Percentiles rank a stretch among this genome's conserved stretches.
Evolutionary conservation across 129 eudicot species (phyloP).

Genomic region (Smallanthus sonchifolius): DNA sequence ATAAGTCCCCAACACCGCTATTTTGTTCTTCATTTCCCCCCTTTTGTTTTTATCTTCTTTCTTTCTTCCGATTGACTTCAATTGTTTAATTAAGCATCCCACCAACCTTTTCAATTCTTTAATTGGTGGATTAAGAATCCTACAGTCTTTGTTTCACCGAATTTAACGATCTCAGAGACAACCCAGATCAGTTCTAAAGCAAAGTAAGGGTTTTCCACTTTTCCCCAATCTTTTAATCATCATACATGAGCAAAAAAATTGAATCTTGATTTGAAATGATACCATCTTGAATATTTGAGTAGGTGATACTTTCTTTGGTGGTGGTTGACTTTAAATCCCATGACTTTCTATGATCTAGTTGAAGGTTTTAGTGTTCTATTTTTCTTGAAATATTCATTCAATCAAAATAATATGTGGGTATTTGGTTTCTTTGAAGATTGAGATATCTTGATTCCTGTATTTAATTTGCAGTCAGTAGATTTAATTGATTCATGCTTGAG

Average conservation of each 20-base stretch:
- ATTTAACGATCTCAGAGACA: conserved; percentile 22
- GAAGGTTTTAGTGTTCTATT: conserved; percentile 4
- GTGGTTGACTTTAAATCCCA: conserved; percentile 22
- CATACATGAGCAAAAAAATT: not conserved
- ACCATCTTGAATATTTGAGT: conserved; percentile 28
- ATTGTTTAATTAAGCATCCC: conserved; percentile 25
- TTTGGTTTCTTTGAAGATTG: conserved; percentile 7
- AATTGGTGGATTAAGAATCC: conserved; percentile 3
- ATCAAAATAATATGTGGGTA: conserved; percentile 11
- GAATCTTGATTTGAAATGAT: conserved; percentile 20
- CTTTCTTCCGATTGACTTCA: conserved; percentile 21
- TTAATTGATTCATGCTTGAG: conserved; percentile 17
- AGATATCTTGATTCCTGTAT: conserved; percentile 10
- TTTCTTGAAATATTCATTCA: not conserved
- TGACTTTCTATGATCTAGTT: conserved; percentile 31
- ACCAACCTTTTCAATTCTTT: conserved; percentile 16
- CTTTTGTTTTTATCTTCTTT: conserved; percentile 7
- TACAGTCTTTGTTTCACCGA: conserved; percentile 14
- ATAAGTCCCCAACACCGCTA: conserved; percentile 44
- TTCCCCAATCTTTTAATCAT: conserved; percentile 14
- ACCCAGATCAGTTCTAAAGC: conserved; percentile 35
- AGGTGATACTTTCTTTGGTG: conserved; percentile 5
- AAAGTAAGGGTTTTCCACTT: conserved; percentile 31
- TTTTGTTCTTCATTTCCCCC: conserved; percentile 13
- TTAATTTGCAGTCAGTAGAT: conserved; percentile 13